Base-by-base conservation (phyloP, 2,329 filamentous ascomycete genomes). In the Curvularia hawaiiensis region DNA sequence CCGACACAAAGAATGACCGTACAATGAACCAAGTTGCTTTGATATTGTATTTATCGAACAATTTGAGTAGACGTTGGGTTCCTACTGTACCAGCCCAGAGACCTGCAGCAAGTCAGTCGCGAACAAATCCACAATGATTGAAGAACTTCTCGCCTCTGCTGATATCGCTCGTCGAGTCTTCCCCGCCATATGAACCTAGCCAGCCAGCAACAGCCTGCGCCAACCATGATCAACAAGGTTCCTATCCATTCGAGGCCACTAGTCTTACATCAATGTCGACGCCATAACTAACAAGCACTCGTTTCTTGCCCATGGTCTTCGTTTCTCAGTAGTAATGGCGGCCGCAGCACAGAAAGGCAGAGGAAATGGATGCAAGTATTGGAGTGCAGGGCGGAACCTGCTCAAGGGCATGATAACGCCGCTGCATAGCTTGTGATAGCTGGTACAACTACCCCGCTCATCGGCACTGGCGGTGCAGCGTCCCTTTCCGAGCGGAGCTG, bases 361-460 rank as follows among this genome's bases (percentile, higher is more conserved):
- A 35, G 33, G 33, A 35, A n/a, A 35, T n/a, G 33, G 33, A 35
- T 35, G 33, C 33, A 35, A 35, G 33, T 10, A n/a, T 35, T 35
- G 14, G 33, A 35, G 10, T n/a, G 4, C 12, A 16, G 14, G 12
- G 33, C 33, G 3, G 12, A 16, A 12, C 10, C 33, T 35, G 14
- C 16, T 35, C 33, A 16, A n/a, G n/a, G 33, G 33, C 33, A 35
- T 14, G 33, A 35, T 35, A 35, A 35, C 33, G 14, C 33, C 16
- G 33, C 33, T 35, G 30, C 30, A 31, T 31, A 31, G 30, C 30
- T 31, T 12, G 12, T 35, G 33, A 35, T 55, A 52, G 55, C 56
- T 50, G 18, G 49, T n/a, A 22, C 24, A 59, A 49, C 54, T 61
- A 59, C 60, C 60, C 60, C 62, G 62, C 60, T 57, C 60, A 53